phyloP scores from a whole-genome alignment of 352 stramenopile species.

The Phytophthora ramorum region DNA sequence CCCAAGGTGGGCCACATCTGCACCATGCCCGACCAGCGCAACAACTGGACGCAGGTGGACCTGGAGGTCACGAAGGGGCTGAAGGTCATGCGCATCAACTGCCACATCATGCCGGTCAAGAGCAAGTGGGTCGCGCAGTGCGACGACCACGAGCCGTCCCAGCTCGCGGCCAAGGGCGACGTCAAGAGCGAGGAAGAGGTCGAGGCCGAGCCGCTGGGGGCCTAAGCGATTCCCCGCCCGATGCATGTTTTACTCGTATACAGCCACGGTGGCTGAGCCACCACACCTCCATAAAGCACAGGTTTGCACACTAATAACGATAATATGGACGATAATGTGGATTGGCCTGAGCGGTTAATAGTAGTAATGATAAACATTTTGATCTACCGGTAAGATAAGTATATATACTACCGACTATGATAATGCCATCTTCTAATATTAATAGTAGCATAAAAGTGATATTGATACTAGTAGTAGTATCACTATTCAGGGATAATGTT shows the following conservation, averaged over 20 bases:
- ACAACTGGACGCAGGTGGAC: constrained; percentile 87
- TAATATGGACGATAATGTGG: constrained; percentile 26
- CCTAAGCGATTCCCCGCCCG: constrained; percentile 12
- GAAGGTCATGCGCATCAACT: constrained; percentile 78
- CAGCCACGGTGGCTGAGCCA: not conserved
- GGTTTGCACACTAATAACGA: constrained; percentile 25
- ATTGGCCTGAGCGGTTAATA: no score
- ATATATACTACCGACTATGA: no score
- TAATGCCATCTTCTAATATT: no score
- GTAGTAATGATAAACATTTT: no score
- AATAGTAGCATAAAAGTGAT: no score
- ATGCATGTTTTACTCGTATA: constrained; percentile 34
- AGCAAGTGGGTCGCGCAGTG: constrained; percentile 69
- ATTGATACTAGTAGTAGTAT: no score
- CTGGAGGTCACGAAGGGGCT: constrained; percentile 79
- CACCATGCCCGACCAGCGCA: constrained; percentile 86
- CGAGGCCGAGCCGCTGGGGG: constrained; percentile 32
- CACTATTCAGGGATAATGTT: no score
- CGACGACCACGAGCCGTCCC: constrained; percentile 58
- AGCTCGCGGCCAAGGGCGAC: constrained; percentile 26
- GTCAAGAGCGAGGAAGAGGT: constrained; percentile 40
- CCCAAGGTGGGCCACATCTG: constrained; percentile 89
- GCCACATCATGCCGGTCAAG: constrained; percentile 76
- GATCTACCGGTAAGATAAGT: no score
- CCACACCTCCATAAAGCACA: constrained; percentile 15